Evolutionary conservation across 306 rosid species (phyloP).

Genomic region (Vigna radiata): DNA sequence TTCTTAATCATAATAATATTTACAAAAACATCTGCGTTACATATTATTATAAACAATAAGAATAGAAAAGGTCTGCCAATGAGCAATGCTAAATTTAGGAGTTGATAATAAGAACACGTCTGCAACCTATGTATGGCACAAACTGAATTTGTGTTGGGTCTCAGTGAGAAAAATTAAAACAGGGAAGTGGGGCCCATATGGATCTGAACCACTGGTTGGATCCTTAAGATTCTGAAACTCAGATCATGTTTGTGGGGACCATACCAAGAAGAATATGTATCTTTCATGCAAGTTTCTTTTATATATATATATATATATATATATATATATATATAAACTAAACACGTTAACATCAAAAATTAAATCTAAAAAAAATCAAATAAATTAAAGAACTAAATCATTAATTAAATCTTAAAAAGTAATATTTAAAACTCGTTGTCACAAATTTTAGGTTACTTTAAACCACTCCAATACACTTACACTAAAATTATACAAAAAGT

Average conservation of each 20-base stretch:
- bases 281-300: slow-evolving; percentile 14
- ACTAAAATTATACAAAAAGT: too few relatives aligned
- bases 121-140: slow-evolving; percentile 50
- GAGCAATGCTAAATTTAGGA: slow-evolving; percentile 50
- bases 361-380: too few relatives aligned
- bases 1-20: too few relatives aligned
- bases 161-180: background rate
- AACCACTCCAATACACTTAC: too few relatives aligned
- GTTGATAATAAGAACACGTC: slow-evolving; percentile 45
- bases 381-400: too few relatives aligned
- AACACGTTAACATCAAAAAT: too few relatives aligned
- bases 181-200: background rate
- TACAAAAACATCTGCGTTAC: too few relatives aligned
- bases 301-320: too few relatives aligned
- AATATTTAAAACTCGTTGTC: too few relatives aligned
- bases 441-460: too few relatives aligned
- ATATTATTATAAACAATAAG: background rate
- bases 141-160: slow-evolving; percentile 47
- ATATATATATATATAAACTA: too few relatives aligned
- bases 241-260: slow-evolving; percentile 42
- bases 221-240: slow-evolving; percentile 44
- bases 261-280: background rate
- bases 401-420: too few relatives aligned
- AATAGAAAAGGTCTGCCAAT: slow-evolving; percentile 44
- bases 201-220: slow-evolving; percentile 39